Evolutionary conservation across 2,329 filamentous ascomycete genomes (phyloP), one percentile per base, ranked within the genome.

Genomic region (Colletotrichum sp.): DNA sequence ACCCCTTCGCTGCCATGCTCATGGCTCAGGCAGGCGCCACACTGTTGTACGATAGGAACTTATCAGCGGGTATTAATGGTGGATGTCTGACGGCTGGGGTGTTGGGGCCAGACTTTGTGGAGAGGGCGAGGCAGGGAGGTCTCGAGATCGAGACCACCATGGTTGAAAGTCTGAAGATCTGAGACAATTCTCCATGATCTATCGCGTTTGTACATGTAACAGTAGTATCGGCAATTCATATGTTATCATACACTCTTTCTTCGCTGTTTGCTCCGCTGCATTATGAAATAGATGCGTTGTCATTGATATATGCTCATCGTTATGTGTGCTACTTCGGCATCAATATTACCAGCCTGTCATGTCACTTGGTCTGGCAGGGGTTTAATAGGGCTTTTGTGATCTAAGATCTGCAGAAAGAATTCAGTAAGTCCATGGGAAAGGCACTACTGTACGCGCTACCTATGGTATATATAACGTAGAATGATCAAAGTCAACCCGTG

Each of bases 261-360:
- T 21, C 6, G n/a, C 6, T 21, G 0, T 21, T 1, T 21, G 7
- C 0, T 49, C 9, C 1, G 44, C 10, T 21, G 44, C 18, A 1
- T 7, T 4, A 1, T 49, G 18, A 7, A 49, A 49, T n/a, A 1
- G 9, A 18, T 44, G 36, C 9, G 2, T 49, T 0, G 18, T 49
- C 1, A 4, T 49, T 49, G 1, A 49, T 10, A 0, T n/a, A 49
- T 49, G 18, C 39, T 49, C 1, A 49, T n/a, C 39, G 16, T n/a
- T 49, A 44, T 1, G 39, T 49, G 9, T n/a, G 39, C 18, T 3
- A n/a, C 8, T n/a, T 49, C 39, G 18, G 39, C 39, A 0, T 6
- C 39, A n/a, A 49, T 12, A 0, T n/a, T 49, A 49, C 5, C 39
- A 49, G 18, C 18, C 39, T n/a, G 18, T 49, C 1, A 18, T n/a